Evolutionary conservation across 345 rosid species (phyloP).

Genomic region (Arabis alpina): DNA sequence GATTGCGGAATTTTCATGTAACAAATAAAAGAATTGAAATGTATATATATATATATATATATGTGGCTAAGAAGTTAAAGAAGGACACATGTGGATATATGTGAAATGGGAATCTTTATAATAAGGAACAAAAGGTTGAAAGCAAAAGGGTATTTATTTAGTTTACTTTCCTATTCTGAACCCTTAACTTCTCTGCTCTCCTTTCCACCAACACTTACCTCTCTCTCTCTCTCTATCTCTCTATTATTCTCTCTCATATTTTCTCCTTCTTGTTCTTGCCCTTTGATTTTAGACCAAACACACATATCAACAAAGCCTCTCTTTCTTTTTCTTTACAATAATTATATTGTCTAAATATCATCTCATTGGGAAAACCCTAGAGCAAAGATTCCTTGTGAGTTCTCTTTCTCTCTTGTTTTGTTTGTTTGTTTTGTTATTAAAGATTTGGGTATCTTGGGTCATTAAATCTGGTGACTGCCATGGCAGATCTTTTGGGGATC

Average conservation of each 20-base stretch:
- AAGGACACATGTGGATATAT: conserved; percentile 37
- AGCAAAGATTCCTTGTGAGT: conserved; percentile 22
- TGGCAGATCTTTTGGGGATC: conserved; percentile 58
- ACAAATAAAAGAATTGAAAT: neutral
- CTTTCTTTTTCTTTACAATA: neutral
- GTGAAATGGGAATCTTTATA: conserved; percentile 39
- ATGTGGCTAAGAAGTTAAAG: conserved; percentile 38
- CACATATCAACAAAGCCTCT: conserved; percentile 18
- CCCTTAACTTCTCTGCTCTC: conserved; percentile 42
- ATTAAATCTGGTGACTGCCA: conserved; percentile 54
- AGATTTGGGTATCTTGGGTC: conserved; percentile 43
- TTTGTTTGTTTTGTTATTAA: conserved; percentile 4
- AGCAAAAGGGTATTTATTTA: conserved; percentile 43
- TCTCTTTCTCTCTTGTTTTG: conserved; percentile 18
- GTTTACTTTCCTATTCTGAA: conserved; percentile 42
- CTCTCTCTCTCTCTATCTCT: conserved; percentile 13
- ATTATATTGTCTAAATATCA: conserved; percentile 22
- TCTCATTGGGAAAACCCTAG: conserved; percentile 36
- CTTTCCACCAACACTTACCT: conserved; percentile 40
- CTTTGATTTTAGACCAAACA: conserved; percentile 36
- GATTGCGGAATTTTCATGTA: conserved; percentile 18
- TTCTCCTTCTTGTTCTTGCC: neutral
- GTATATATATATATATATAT: conserved; percentile 1
- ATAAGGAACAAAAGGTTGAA: conserved; percentile 41
- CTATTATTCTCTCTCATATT: neutral